These are phyloP conservation scores for Piper betle DNA, from an alignment of 164 flowering plant species.

Conservation along the genomic window DNA sequence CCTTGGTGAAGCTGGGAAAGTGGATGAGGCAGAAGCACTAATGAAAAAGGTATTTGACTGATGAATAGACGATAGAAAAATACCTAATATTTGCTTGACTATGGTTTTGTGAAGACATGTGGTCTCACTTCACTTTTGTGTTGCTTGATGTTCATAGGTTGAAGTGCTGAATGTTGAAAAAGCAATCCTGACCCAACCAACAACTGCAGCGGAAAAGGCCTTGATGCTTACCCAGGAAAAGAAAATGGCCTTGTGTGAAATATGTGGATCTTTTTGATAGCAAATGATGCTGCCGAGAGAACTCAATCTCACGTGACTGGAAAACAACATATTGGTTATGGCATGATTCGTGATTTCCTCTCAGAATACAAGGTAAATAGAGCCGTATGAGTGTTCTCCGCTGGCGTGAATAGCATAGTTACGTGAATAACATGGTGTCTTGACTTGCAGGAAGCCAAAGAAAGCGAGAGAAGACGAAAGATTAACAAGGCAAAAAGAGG, in stretches of 20 bases:
- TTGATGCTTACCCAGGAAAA: conserved; percentile 82
- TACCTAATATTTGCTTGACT: neutral
- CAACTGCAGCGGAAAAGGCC: conserved; percentile 46
- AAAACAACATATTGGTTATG: conserved; percentile 97
- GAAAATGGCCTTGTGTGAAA: conserved; percentile 93
- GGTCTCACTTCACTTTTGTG: neutral
- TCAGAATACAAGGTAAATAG: conserved; percentile 55
- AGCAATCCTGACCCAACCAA: conserved; percentile 49
- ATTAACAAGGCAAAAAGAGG: conserved; percentile 76
- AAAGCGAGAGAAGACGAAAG: conserved; percentile 86
- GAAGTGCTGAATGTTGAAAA: conserved; percentile 76
- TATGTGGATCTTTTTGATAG: conserved; percentile 92
- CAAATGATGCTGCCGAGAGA: conserved; percentile 96
- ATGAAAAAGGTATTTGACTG: conserved; percentile 69
- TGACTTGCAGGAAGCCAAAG: conserved; percentile 56
- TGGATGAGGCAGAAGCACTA: conserved; percentile 98
- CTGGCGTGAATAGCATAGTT: neutral
- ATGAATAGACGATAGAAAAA: neutral
- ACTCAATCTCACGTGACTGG: conserved; percentile 94
- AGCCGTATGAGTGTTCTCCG: neutral
- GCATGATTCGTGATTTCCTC: conserved; percentile 90
- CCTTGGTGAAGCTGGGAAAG: conserved; percentile 97
- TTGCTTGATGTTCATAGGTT: conserved; percentile 35
- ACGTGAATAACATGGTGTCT: neutral
- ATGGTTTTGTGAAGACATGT: neutral